Evolutionary conservation across 345 rosid species (phyloP), one percentile per base, ranked within the genome.

Genomic region (Brassica nigra): DNA sequence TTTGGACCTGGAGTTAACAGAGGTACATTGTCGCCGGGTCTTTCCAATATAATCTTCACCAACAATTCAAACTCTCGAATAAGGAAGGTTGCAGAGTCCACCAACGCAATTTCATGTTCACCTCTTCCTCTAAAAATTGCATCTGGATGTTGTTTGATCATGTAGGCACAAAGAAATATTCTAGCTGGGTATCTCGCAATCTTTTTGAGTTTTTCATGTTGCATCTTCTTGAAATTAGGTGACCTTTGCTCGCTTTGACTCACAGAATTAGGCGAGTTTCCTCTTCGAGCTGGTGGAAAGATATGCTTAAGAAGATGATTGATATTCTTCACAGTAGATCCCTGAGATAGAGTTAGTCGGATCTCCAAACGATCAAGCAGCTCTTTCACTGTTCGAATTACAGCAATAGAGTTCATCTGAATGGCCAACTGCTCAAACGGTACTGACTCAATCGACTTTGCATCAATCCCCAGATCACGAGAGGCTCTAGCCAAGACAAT

Each of bases 131-230:
- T 95, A 71, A 93, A 86, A 62, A 93, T 91, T 5, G 95, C 97
- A 87, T 83, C 93, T 37, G 99, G 99, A 85, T 95, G 96, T 44
- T 96, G 93, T 82, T 88, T 78, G 81, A 93, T 90, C 98, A 95
- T 93, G 87, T 90, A 93, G 34, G 99, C 96, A 89, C 96, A 90
- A 42, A 95, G 98, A 78, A 87, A 89, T 29, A 91, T 83, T 82
- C 98, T 87, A 68, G 89, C 94, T 0, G 94, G 94, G 85, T 92
- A 95, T 84, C 99, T 88, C 10, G 86, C 86, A 36, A 76, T 37
- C 63, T 80, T 86, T 58, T 74, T 76, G 30, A 78, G 75, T 75
- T 82, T 80, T 73, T 83, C 89, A 36, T 82, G 54, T 36, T 84
- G 83, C 59, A 75, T 86, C 78, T 80, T 79, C 29, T 36, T 66